phyloP scores from a whole-genome alignment of 2,329 filamentous ascomycete species.

The Karstenula rhodostoma region DNA sequence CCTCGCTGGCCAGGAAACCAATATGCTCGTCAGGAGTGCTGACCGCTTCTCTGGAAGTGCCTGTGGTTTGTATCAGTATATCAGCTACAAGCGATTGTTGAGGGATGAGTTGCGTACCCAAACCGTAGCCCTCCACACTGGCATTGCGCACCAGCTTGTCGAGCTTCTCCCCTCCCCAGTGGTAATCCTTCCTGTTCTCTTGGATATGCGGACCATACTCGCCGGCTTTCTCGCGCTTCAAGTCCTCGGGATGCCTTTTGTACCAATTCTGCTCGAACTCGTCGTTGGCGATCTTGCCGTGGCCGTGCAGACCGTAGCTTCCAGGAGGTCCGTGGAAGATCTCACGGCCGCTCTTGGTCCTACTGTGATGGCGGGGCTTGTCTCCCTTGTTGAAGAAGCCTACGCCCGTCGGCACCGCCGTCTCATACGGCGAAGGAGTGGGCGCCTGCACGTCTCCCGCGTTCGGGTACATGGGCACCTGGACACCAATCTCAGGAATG shows the following conservation, averaged over 20 bases:
- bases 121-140: constrained; percentile 58
- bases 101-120: constrained; percentile 56
- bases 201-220: constrained; percentile 67
- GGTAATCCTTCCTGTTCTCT: constrained; percentile 74
- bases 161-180: constrained; percentile 86
- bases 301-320: constrained; percentile 92
- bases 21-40: constrained; percentile 90
- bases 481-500: constrained; percentile 89
- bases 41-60: constrained; percentile 67
- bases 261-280: constrained; percentile 93
- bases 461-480: constrained; percentile 92
- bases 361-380: constrained; percentile 66
- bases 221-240: constrained; percentile 76
- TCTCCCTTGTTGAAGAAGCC: constrained; percentile 62
- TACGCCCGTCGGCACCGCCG: constrained; percentile 50
- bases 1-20: constrained; percentile 85
- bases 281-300: constrained; percentile 77
- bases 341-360: constrained; percentile 76
- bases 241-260: constrained; percentile 84
- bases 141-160: constrained; percentile 88
- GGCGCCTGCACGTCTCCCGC: constrained; percentile 97
- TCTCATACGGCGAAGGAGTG: constrained; percentile 71
- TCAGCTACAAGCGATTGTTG: constrained; percentile 46
- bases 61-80: constrained; percentile 62
- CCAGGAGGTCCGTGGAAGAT: constrained; percentile 78